phyloP scores from a whole-genome alignment of 306 rosid genomes.

The Castanea crenata region DNA sequence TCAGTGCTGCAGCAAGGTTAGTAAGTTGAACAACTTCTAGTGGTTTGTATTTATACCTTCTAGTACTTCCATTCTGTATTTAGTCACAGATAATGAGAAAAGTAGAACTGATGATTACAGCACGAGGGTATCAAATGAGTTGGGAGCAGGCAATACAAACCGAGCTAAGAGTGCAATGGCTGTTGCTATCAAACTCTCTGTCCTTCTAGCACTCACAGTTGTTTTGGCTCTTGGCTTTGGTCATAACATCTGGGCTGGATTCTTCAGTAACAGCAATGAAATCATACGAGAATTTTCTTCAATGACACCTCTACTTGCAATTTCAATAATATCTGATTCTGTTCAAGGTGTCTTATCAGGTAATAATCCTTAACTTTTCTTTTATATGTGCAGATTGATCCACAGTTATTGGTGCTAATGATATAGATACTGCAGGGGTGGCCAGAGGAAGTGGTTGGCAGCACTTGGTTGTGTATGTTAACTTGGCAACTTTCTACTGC shows the following conservation, averaged over 20 bases:
- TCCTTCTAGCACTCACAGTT: conserved; percentile 47
- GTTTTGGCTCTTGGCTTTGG: conserved; percentile 54
- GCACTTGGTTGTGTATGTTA: conserved; percentile 57
- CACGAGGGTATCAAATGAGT: conserved; percentile 84
- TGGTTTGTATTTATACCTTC: background rate
- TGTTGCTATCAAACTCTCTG: conserved; percentile 66
- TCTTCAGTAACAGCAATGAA: conserved; percentile 43
- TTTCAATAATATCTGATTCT: conserved; percentile 63
- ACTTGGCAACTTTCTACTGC: conserved; percentile 62
- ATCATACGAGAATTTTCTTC: conserved; percentile 62
- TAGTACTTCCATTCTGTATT: background rate
- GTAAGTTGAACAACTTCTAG: conserved; percentile 3
- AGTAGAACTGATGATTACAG: conserved; percentile 28
- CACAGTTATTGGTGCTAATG: background rate
- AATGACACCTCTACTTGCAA: conserved; percentile 64
- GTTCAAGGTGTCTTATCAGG: conserved; percentile 88
- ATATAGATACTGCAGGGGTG: conserved; percentile 52
- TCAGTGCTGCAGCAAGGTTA: conserved; percentile 83
- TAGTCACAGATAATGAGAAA: background rate
- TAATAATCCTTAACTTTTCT: conserved; percentile 17
- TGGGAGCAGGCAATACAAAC: conserved; percentile 65
- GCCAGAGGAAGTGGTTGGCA: conserved; percentile 90
- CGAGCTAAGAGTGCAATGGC: conserved; percentile 70
- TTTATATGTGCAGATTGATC: background rate
- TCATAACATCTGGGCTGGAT: conserved; percentile 55